Base-by-base conservation (phyloP, 768 basidiomycete genomes). In the Termitomyces sp. region DNA sequence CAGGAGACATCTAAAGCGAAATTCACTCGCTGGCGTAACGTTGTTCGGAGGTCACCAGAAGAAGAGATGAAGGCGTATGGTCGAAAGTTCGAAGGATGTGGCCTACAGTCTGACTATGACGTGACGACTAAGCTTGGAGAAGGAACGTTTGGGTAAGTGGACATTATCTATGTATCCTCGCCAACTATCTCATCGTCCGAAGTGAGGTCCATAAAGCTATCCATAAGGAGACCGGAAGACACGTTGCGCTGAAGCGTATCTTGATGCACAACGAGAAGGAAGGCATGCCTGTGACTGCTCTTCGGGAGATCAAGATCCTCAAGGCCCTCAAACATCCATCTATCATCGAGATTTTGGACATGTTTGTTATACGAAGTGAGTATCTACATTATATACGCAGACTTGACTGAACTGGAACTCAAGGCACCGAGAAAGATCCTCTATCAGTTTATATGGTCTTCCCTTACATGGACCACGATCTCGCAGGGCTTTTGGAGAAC, bases 401-500 rank as follows among this genome's bases (percentile, higher is more conserved):
- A 20, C 39, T 46, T 33, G 18, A 30, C 52, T 58, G 41, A 42
- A 31, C 33, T 44, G 44, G 24, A 49, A 56, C 27, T 16, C 46
- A 61, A 88, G 87, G 88, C 68, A 88, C 79, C 59, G 82, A 80
- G 12, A 85, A 83, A 61, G 85, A 87, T 48, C 85, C 89, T 27
- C 75, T 93, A 55, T 92, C 91, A 4, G 92, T 98, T 15, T 97
- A 92, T 74, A 97, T 98, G 94, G 96, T 98, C 44, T 99, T 98
- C 68, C 97, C 97, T 0, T 99, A 98, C 74, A 98, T 98, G 97
- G 97, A 98, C 67, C 96, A 99, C 67, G 97, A 99, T 73, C 84
- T 99, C 12, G 94, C 96, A 2, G 97, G 97, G 3, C 72, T 98
- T 41, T 75, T 99, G 60, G 93, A 95, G 72, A 98, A 98, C 68